A percentile compares a stretch with the other conserved stretches of the same genome.
These are phyloP conservation scores for Urostyla sp. DNA, from an alignment of 73 alveolate species.

Conservation along the genomic window DNA sequence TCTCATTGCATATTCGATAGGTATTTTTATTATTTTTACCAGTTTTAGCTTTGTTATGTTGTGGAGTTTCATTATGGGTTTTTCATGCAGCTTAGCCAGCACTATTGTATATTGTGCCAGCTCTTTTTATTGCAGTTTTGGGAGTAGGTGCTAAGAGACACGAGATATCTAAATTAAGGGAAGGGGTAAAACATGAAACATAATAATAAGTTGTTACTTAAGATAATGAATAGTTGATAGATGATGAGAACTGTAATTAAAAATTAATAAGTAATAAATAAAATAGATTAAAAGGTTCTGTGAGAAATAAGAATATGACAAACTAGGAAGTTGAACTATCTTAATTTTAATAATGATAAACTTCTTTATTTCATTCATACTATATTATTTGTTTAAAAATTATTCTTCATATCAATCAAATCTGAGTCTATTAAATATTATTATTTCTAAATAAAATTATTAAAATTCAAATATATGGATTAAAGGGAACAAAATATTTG, in stretches of 20 bases:
- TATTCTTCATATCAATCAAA: no score
- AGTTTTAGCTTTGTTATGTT: constrained; percentile 32
- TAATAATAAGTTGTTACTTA: background rate
- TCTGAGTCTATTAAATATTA: no score
- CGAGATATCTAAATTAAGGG: constrained; percentile 19
- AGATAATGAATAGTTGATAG: no score
- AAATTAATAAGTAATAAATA: background rate
- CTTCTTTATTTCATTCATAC: background rate
- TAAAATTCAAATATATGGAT: no score
- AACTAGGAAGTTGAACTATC: background rate
- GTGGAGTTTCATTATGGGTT: constrained; percentile 80
- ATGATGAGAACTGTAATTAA: background rate
- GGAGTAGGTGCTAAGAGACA: constrained; percentile 14
- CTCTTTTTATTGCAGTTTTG: constrained; percentile 62
- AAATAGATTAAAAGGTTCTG: background rate
- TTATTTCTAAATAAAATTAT: no score
- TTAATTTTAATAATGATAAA: no score
- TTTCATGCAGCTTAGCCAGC: constrained; percentile 98
- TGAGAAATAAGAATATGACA: background rate
- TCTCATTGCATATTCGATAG: constrained; percentile 31
- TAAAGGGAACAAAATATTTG: no score
- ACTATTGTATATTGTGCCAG: constrained; percentile 95
- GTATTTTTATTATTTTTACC: no score
- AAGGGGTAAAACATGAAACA: constrained; percentile 52
- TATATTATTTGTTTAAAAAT: no score